A percentile compares a stretch with the other conserved stretches of the same genome.
These are phyloP conservation scores for Fistulina hepatica DNA, from an alignment of 1,284 basidiomycete genomes.

Conservation along the genomic window DNA sequence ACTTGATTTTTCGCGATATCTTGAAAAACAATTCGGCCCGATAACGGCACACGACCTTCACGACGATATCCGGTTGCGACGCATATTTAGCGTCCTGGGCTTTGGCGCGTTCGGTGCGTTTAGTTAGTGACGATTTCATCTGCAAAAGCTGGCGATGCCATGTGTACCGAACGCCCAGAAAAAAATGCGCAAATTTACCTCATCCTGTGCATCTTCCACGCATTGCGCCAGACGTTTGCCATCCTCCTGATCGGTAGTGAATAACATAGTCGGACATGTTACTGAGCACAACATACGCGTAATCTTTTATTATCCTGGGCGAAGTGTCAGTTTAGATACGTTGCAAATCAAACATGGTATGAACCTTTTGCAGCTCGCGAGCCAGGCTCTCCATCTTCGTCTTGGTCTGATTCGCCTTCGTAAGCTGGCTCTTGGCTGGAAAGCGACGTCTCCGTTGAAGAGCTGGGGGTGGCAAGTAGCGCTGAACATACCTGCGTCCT, in stretches of 20 bases:
- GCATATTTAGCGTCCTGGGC: slow-evolving; percentile 65
- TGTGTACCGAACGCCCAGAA: slow-evolving; percentile 8
- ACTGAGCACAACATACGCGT: slow-evolving; percentile 40
- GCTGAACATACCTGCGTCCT: slow-evolving; percentile 58
- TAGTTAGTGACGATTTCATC: slow-evolving; percentile 68
- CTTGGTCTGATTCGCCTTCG: slow-evolving; percentile 76
- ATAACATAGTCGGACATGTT: slow-evolving; percentile 9
- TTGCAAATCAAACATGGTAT: slow-evolving; percentile 9
- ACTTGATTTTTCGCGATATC: slow-evolving; percentile 75
- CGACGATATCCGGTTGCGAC: slow-evolving; percentile 71
- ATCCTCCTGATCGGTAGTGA: slow-evolving; percentile 48
- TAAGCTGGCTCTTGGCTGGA: slow-evolving; percentile 68
- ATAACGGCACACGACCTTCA: slow-evolving; percentile 77
- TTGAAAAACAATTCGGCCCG: slow-evolving; percentile 82
- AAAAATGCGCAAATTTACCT: slow-evolving; percentile 34
- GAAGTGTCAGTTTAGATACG: slow-evolving; percentile 14
- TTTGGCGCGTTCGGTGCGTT: slow-evolving; percentile 63
- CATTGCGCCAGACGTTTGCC: slow-evolving; percentile 65
- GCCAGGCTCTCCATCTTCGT: slow-evolving; percentile 81
- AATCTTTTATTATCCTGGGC: slow-evolving; percentile 72
- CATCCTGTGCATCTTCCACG: slow-evolving; percentile 73
- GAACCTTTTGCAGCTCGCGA: slow-evolving; percentile 73
- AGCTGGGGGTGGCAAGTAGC: slow-evolving; percentile 13
- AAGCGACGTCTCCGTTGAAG: slow-evolving; percentile 7
- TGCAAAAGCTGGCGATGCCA: slow-evolving; percentile 42